Percentiles rank a stretch among this genome's conserved stretches.
Evolutionary conservation across 2,329 filamentous ascomycete species (phyloP).

Genomic region (Colletotrichum sublineola): DNA sequence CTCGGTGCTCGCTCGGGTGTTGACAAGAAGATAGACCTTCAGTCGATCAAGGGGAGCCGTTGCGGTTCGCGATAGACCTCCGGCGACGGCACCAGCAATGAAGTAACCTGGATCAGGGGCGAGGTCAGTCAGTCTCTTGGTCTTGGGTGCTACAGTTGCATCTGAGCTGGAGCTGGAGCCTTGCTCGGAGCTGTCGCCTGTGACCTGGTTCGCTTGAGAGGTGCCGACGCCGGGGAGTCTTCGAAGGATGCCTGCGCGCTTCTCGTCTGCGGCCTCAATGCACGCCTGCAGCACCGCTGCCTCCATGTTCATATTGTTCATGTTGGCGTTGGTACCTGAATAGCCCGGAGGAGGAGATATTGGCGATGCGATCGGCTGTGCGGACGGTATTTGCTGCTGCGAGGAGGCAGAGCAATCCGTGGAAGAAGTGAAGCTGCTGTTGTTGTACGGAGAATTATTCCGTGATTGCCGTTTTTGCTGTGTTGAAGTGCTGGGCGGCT

Average conservation of each 20-base stretch:
- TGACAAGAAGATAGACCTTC: conserved; percentile 97
- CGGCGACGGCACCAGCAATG: conserved; percentile 92
- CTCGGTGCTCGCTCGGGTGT: conserved; percentile 74
- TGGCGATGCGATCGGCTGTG: neutral
- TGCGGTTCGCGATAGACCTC: conserved; percentile 93
- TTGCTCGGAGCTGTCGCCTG: conserved; percentile 42
- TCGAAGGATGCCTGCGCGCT: conserved; percentile 29
- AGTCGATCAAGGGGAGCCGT: conserved; percentile 96
- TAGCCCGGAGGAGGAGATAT: conserved; percentile 24
- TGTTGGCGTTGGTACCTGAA: conserved; percentile 25
- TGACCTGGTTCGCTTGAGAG: conserved; percentile 44
- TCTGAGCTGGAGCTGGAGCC: conserved; percentile 45
- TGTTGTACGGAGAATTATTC: conserved; percentile 26
- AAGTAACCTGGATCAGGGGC: conserved; percentile 97
- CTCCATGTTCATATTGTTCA: conserved; percentile 31
- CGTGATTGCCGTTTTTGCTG: conserved; percentile 23
- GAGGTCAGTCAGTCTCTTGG: conserved; percentile 73
- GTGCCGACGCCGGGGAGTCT: conserved; percentile 52
- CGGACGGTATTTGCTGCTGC: neutral
- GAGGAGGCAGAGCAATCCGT: conserved; percentile 18
- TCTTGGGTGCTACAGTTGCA: conserved; percentile 50
- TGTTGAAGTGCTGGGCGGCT: conserved; percentile 36
- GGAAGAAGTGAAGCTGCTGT: neutral
- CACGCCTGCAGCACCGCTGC: conserved; percentile 38
- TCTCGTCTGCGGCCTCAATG: conserved; percentile 31